A percentile compares a stretch with the other conserved stretches of the same genome.
These are phyloP conservation scores for Arctium lappa DNA, from an alignment of 129 eudicot species.

Conservation along the genomic window DNA sequence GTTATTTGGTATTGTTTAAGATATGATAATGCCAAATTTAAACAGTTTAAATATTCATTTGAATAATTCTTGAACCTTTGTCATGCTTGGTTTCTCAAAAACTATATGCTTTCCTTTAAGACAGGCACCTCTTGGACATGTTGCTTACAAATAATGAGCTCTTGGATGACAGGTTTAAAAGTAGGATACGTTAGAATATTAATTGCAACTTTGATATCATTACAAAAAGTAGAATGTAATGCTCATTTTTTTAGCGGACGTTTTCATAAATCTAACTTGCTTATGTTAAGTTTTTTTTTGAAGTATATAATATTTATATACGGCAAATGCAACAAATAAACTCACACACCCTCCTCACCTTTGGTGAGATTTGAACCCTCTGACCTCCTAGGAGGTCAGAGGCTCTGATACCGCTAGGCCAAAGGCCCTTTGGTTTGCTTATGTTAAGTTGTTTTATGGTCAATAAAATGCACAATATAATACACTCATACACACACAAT, in stretches of 20 bases:
- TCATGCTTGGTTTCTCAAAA: background rate
- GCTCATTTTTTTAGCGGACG: background rate
- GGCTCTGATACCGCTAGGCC: too few species aligned
- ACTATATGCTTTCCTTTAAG: background rate
- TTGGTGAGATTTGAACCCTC: too few species aligned
- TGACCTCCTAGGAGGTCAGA: too few species aligned
- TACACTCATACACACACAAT: too few species aligned
- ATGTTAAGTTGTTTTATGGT: background rate
- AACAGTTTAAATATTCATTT: too few species aligned
- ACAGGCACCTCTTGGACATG: background rate
- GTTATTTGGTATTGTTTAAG: background rate
- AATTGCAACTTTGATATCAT: background rate
- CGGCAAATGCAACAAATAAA: too few species aligned
- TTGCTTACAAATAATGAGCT: background rate
- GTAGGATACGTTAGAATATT: background rate
- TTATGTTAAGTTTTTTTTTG: background rate
- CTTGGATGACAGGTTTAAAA: background rate
- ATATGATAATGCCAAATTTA: background rate
- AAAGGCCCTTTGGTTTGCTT: background rate
- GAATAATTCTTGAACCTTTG: background rate
- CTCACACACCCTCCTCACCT: too few species aligned
- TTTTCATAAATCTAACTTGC: background rate
- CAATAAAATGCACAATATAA: background rate
- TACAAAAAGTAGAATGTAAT: background rate
- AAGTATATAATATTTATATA: too few species aligned